phyloP scores from a whole-genome alignment of 2,329 filamentous ascomycete species.

The Macrophomina phaseolina region DNA sequence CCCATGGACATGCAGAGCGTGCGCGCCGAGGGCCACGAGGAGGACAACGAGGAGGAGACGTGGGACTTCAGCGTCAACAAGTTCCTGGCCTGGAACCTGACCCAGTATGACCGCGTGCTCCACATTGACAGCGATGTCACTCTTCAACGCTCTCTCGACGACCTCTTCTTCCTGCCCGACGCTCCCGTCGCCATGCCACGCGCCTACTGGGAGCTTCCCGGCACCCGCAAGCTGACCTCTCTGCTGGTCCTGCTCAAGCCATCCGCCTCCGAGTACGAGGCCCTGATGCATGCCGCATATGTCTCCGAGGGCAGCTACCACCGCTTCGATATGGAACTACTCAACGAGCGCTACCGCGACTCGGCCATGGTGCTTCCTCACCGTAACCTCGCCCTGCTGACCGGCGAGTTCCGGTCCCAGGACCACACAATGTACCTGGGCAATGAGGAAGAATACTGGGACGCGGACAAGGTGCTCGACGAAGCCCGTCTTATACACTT shows the following conservation, averaged over 20 bases:
- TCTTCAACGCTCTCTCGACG: conserved; percentile 68
- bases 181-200: conserved; percentile 70
- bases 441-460: conserved; percentile 61
- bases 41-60: conserved; percentile 40
- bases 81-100: conserved; percentile 71
- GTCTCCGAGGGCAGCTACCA: conserved; percentile 35
- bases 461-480: conserved; percentile 60
- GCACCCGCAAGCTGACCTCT: conserved; percentile 55
- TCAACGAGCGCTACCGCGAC: conserved; percentile 66
- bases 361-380: conserved; percentile 68
- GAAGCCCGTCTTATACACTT: conserved; percentile 74
- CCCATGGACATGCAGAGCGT: conserved; percentile 52
- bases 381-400: conserved; percentile 65
- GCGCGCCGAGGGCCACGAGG: conserved; percentile 32
- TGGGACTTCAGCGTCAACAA: conserved; percentile 73
- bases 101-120: conserved; percentile 64
- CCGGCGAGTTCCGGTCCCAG: conserved; percentile 65
- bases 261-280: conserved; percentile 56
- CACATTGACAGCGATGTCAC: conserved; percentile 69
- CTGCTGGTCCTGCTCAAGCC: conserved; percentile 69
- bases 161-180: conserved; percentile 70
- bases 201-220: conserved; percentile 70
- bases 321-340: conserved; percentile 70
- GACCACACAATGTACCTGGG: conserved; percentile 61
- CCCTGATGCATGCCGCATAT: conserved; percentile 37